phyloP scores from a whole-genome alignment of 768 basidiomycete genomes.

The Lentinula lateritia region DNA sequence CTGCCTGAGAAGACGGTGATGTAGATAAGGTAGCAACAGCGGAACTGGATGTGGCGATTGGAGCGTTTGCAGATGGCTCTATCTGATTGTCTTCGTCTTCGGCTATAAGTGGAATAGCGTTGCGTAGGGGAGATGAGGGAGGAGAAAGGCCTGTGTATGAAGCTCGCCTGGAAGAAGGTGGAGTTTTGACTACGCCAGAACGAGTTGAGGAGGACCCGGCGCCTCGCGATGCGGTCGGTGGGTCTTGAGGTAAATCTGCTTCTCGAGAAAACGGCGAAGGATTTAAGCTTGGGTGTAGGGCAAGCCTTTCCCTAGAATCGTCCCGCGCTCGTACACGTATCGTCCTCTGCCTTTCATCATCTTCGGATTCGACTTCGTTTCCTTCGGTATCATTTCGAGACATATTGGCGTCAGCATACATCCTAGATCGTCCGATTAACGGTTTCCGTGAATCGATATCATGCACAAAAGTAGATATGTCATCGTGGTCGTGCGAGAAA shows the following conservation, averaged over 20 bases:
- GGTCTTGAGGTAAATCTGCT: not conserved
- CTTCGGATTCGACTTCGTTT: slow-evolving; percentile 3
- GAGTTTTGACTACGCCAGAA: not conserved
- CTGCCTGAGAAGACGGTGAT: not conserved
- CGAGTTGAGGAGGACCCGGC: no score
- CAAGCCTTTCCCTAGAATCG: not conserved
- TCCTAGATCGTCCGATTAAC: slow-evolving; percentile 37
- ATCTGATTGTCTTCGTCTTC: not conserved
- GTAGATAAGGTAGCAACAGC: not conserved
- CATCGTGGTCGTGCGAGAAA: slow-evolving; percentile 50
- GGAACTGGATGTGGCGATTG: not conserved
- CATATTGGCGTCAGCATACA: slow-evolving; percentile 6
- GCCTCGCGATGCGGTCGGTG: not conserved
- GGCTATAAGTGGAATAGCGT: not conserved
- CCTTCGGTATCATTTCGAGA: not conserved
- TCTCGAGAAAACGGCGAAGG: not conserved
- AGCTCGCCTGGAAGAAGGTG: not conserved
- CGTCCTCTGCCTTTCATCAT: slow-evolving; percentile 3
- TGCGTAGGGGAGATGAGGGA: slow-evolving; percentile 1
- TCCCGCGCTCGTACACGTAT: not conserved
- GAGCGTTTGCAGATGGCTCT: no score
- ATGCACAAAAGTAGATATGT: slow-evolving; percentile 72
- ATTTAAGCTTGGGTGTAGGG: not conserved
- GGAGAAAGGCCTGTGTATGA: not conserved
- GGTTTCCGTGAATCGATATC: slow-evolving; percentile 72